Percentiles rank a stretch among this genome's conserved stretches.
These are phyloP conservation scores for Falciphora oryzae DNA, from an alignment of 2,329 filamentous ascomycete species.

Conservation along the genomic window DNA sequence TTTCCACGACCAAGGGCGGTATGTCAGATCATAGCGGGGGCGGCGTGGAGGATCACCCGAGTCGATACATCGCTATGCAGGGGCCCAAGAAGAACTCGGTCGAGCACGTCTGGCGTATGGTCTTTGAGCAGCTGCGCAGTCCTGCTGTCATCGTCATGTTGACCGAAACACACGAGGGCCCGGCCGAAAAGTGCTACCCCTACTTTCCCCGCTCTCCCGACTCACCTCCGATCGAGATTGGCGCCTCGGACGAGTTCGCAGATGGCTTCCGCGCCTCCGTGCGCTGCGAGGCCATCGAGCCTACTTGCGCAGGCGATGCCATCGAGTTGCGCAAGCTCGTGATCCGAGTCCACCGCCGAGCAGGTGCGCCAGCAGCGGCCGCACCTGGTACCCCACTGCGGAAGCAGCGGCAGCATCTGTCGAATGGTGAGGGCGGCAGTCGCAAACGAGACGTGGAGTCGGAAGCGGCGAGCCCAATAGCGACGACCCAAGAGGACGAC, in stretches of 20 bases:
- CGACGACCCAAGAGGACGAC: constrained; percentile 9
- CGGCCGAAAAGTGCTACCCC: constrained; percentile 76
- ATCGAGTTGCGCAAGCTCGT: constrained; percentile 72
- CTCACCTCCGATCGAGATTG: constrained; percentile 49
- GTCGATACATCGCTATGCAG: constrained; percentile 85
- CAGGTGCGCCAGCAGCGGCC: constrained; percentile 1
- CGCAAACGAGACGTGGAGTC: neutral
- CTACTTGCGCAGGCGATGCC: constrained; percentile 48
- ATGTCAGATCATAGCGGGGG: neutral
- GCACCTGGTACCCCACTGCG: neutral
- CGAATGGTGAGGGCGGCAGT: neutral
- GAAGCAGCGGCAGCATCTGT: neutral
- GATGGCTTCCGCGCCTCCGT: constrained; percentile 66
- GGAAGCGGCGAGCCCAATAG: neutral
- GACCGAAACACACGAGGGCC: constrained; percentile 77
- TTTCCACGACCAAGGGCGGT: constrained; percentile 34
- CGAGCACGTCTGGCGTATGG: constrained; percentile 92
- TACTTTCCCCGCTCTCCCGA: constrained; percentile 68
- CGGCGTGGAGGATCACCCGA: constrained; percentile 25
- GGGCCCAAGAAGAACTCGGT: constrained; percentile 74
- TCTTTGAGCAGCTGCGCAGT: constrained; percentile 68
- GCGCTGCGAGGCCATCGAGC: constrained; percentile 55
- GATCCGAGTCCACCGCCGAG: constrained; percentile 37
- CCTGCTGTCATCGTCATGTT: constrained; percentile 89
- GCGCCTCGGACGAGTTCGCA: constrained; percentile 58